These are phyloP conservation scores for Suillus sp. DNA, from an alignment of 768 basidiomycete species.

Conservation along the genomic window DNA sequence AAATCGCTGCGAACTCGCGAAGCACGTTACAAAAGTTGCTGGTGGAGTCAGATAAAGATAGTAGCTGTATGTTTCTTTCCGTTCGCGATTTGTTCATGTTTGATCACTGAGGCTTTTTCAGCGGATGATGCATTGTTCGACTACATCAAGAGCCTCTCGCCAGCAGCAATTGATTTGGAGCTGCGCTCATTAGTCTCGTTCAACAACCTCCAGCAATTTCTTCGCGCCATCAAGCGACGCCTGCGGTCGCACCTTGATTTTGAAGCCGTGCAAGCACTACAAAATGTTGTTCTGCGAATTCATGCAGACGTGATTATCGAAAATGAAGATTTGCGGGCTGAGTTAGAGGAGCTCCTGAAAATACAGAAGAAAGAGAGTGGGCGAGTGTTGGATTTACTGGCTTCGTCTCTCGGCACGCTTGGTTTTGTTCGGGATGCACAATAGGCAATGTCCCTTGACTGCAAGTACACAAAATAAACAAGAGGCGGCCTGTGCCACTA, in stretches of 20 bases:
- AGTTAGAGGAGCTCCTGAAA: conserved; percentile 58
- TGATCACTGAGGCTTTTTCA: conserved; percentile 12
- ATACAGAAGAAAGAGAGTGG: conserved; percentile 79
- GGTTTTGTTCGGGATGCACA: conserved; percentile 70
- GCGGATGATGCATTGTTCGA: conserved; percentile 82
- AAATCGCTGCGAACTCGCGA: conserved; percentile 50
- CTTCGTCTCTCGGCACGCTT: conserved; percentile 73
- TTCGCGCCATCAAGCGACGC: conserved; percentile 71
- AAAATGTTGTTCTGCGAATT: conserved; percentile 79
- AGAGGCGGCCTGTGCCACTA: not conserved
- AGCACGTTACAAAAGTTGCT: conserved; percentile 76
- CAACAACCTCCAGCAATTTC: conserved; percentile 64
- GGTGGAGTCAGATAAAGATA: conserved; percentile 50
- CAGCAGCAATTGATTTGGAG: conserved; percentile 90
- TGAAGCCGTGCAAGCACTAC: conserved; percentile 89
- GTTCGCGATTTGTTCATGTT: conserved; percentile 7
- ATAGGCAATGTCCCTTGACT: conserved; percentile 34
- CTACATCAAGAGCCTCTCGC: conserved; percentile 83
- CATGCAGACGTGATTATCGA: conserved; percentile 81
- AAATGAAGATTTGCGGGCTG: conserved; percentile 62
- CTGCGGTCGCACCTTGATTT: conserved; percentile 85
- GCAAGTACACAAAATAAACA: not conserved
- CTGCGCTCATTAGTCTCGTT: conserved; percentile 75
- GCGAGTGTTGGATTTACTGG: conserved; percentile 72
- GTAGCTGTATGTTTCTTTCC: conserved; percentile 62